Conservation (phyloP, 176 grass and related monocot species). For the Zizania latifolia region DNA sequence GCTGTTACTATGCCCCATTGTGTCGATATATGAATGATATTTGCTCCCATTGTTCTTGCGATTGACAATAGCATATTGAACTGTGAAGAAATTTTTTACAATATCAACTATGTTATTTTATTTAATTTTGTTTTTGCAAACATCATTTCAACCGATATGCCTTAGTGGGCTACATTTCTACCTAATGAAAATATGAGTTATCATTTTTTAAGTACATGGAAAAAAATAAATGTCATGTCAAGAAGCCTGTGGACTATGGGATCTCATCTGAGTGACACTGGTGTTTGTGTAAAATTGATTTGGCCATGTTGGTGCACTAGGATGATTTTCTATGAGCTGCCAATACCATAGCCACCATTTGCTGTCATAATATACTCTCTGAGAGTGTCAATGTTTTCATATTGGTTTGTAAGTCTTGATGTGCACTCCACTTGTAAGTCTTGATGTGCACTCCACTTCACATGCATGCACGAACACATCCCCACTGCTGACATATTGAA, state of each 20-base stretch:
- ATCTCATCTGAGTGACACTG: neutral
- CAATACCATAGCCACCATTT: neutral
- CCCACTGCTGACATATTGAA: neutral
- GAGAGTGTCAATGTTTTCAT: neutral
- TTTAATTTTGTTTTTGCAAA: neutral
- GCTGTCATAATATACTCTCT: neutral
- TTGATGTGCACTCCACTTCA: neutral
- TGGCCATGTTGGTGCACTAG: neutral
- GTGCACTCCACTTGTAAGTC: neutral
- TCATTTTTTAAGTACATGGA: neutral
- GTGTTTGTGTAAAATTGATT: neutral
- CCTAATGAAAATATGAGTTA: neutral
- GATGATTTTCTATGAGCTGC: neutral
- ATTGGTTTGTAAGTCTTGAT: neutral
- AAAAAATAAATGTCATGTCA: neutral
- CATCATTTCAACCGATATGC: neutral
- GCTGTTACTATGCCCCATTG: neutral
- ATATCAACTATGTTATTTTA: conserved; percentile 1
- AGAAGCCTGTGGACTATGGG: neutral
- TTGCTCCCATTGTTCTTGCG: neutral
- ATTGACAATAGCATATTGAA: conserved; percentile 5
- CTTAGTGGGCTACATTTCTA: neutral
- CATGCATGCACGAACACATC: neutral
- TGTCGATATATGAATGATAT: neutral
- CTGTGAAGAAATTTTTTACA: neutral